Base-by-base conservation (phyloP, 139 green algal species). In the Asterochloris erici region DNA sequence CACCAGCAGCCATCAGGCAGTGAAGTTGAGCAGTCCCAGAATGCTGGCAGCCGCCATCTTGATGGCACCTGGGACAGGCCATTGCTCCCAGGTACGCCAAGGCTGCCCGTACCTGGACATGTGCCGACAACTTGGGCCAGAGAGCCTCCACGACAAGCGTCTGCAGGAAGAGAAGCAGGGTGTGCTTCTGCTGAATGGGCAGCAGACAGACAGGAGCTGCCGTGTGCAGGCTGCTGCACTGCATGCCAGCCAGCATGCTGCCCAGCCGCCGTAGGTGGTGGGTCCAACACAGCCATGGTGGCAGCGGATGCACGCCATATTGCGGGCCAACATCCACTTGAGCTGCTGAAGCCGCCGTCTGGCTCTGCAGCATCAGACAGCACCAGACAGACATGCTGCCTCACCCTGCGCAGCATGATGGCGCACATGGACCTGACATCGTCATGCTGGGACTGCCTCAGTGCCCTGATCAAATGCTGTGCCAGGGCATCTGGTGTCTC, bases 321-420 rank as follows among this genome's bases (percentile, higher is more conserved):
- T 54, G 38, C 38, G 6, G 38, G 38, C 38, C 4, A 54, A 54
- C 38, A 54, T 6, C 38, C 38, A 6, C 38, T 54, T 54, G 38
- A 54, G 38, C 38, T 54, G 38, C 38, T 21, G 10, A 60, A 60
- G 23, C 26, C 13, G 9, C 14, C 21, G 19, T 24, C 13, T 27
- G 11, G 10, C 27, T n/a, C 26, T 10, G 29, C 24, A n/a, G 19
- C 9, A 14, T 27, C 4, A 19, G 12, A 14, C 64, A 68, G 71
- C 14, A 11, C 80, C 13, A 26, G 66, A 14, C 61, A 77, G 38
- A 47, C n/a, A 12, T 12, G 9, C 14, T 68, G 21, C 21, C n/a
- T 68, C 73, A 95, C 92, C 89, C 93, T 95, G 74, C 93, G 87
- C 77, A 98, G 86, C 86, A 97, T 90, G 62, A 98, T 90, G 13